Base-by-base conservation (phyloP, 2,329 filamentous ascomycete genomes). In the Cytospora mali region DNA sequence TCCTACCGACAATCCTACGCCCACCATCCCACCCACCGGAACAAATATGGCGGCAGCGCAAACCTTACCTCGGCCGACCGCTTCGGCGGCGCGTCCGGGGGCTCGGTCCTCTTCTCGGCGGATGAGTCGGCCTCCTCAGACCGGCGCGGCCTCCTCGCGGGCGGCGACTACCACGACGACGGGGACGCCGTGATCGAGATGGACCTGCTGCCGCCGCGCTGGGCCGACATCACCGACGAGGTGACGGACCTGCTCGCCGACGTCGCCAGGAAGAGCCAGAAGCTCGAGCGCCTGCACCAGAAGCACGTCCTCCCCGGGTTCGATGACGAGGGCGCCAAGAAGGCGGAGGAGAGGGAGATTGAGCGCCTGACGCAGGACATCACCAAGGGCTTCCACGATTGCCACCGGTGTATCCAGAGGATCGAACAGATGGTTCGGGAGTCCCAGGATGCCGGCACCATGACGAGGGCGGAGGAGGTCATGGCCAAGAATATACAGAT, bases 1-100 rank as follows among this genome's bases (percentile, higher is more conserved):
- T 98, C 95, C 77, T 99, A 98, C 83, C 93, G 95, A 73, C 95
- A 99, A 81, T 98, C 94, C 72, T 98, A 97, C 79, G 88, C 93
- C 71, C 95, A 98, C 77, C 93, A 97, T 75, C 95, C 95, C 59
- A 86, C 88, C 65, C 93, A 96, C 79, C 92, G 93, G 78, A 87
- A 88, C 69, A 88, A 88, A 71, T 90, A 90, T 79, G 79, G 82
- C 64, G 76, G 75, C 57, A 69, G 71, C 62, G 71, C 71, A 51
- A 71, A 73, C 62, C 74, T 81, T 62, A 78, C 84, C 62, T 78
- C 82, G 70, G 75, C 78, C 70, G 84, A 86, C 80, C 83, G 82
- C 75, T 83, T 84, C 70, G 72, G 74, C 65, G 69, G 72, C 25
- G 68, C 71, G 56, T 70, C 80, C 62, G 77, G 84, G 62, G 76